Evolutionary conservation across 805 yeast species (phyloP), one percentile per base, ranked within the genome.

Genomic region (Candida suzukii): DNA sequence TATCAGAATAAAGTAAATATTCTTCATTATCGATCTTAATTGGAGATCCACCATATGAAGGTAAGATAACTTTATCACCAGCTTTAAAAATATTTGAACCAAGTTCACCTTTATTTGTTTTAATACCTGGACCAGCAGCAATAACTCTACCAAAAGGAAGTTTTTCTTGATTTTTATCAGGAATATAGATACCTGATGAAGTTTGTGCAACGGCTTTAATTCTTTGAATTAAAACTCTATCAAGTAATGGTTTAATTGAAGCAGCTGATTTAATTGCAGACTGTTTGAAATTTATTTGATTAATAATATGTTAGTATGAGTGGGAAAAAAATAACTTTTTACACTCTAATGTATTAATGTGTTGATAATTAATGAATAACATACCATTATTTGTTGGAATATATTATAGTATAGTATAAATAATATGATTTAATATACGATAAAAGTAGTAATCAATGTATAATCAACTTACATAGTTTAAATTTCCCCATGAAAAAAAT

Each of bases 171-270:
- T 86, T 86, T 73, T 85, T 85, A 70, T 90, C 97, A 47, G 98
- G 98, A 52, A 90, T 83, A 68, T 79, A 86, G 58, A 90, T 77
- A 59, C 98, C 98, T 35, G 93, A 80, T 43, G 95, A 84, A 45
- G 98, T 90, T 72, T 88, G 76, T 51, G 91, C 75, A 59, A 86
- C 83, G 45, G 95, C 95, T 74, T 88, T 88, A 60, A 83, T 68
- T 67, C 97, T 85, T 73, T 90, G 95, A 47, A 88, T 95, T 50
- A 88, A 76, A 44, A 88, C 88, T 67, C 96, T 82, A 79, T 88
- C 96, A 56, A 88, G 73, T 54, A 88, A 76, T 47, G 96, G 96
- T 53, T 78, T 83, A 59, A 88, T 81, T 47, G 83, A 73, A 68
- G 84, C 78, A 58, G 83, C 88, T 53, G 81, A 76, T 66, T 83